Percentiles rank a stretch among this genome's conserved stretches.
These are phyloP conservation scores for Bidens hawaiensis DNA, from an alignment of 140 eudicot genomes.

Conservation along the genomic window DNA sequence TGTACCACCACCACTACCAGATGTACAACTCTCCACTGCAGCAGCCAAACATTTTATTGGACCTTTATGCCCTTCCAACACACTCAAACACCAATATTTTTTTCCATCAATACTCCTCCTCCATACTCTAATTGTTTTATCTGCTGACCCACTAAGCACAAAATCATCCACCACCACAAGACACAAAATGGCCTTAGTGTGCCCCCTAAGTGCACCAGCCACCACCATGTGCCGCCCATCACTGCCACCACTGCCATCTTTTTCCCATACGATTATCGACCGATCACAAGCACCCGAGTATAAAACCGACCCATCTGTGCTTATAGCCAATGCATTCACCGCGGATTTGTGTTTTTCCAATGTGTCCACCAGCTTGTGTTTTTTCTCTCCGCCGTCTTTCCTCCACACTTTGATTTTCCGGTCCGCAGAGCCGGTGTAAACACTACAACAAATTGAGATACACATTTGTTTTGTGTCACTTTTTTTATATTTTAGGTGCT, in stretches of 20 bases:
- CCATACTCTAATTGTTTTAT: constrained; percentile 74
- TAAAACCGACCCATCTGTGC: constrained; percentile 51
- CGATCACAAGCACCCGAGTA: constrained; percentile 93
- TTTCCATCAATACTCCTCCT: constrained; percentile 43
- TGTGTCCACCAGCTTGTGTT: constrained; percentile 37
- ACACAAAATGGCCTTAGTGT: constrained; percentile 72
- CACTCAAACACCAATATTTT: constrained; percentile 61
- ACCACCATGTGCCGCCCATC: constrained; percentile 50
- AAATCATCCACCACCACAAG: constrained; percentile 58
- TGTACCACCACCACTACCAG: constrained; percentile 29
- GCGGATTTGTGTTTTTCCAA: constrained; percentile 74
- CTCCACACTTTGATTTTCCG: constrained; percentile 75
- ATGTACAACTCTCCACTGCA: constrained; percentile 33
- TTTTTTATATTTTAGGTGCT: no score
- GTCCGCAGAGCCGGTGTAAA: constrained; percentile 82
- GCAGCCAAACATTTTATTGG: constrained; percentile 81
- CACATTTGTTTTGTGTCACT: no score
- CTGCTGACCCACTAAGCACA: constrained; percentile 87
- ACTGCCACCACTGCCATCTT: constrained; percentile 16
- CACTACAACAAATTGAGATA: constrained; percentile 1
- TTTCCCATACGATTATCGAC: constrained; percentile 85
- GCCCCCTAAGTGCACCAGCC: constrained; percentile 83
- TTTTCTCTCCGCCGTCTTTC: constrained; percentile 25
- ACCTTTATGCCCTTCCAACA: constrained; percentile 67
- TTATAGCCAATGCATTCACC: constrained; percentile 70